Percentiles rank a stretch among this genome's conserved stretches.
These are phyloP conservation scores for Wickerhamomyces sydowiorum DNA, from an alignment of 805 yeast genomes.

Conservation along the genomic window DNA sequence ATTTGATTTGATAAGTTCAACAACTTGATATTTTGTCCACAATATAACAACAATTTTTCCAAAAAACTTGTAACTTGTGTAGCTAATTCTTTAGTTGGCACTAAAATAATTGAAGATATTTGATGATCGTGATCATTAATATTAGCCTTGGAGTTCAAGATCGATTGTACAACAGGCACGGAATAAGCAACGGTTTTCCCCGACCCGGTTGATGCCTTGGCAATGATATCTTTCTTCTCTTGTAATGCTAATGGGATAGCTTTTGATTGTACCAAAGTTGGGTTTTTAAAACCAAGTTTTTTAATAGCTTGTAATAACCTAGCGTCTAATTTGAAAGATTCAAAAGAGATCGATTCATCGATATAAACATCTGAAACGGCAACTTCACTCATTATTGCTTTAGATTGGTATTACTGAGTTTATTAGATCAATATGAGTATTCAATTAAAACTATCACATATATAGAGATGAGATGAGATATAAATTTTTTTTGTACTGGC, in stretches of 20 bases:
- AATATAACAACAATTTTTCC: slow-evolving; percentile 60
- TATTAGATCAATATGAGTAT: neutral
- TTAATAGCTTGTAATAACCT: slow-evolving; percentile 80
- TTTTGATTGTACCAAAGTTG: slow-evolving; percentile 85
- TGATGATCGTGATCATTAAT: slow-evolving; percentile 20
- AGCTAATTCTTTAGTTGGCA: slow-evolving; percentile 90
- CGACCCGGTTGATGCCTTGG: slow-evolving; percentile 92
- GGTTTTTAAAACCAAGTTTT: slow-evolving; percentile 72
- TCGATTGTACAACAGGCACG: slow-evolving; percentile 78
- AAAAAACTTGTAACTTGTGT: slow-evolving; percentile 75
- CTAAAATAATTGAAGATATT: slow-evolving; percentile 52
- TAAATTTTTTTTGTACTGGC: neutral
- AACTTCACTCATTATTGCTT: slow-evolving; percentile 16
- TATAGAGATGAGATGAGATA: neutral
- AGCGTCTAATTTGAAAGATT: slow-evolving; percentile 73
- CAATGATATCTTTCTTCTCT: slow-evolving; percentile 87
- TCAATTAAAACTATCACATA: no score
- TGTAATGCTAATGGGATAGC: slow-evolving; percentile 91
- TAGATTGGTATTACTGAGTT: no score
- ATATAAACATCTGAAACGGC: slow-evolving; percentile 66
- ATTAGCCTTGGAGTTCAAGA: slow-evolving; percentile 41
- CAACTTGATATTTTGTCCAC: slow-evolving; percentile 57
- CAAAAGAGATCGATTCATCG: slow-evolving; percentile 68
- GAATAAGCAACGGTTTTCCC: slow-evolving; percentile 93
- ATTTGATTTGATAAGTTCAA: slow-evolving; percentile 61